These are phyloP conservation scores for Penicillium goetzii DNA, from an alignment of 495 filamentous ascomycete genomes.

Conservation along the genomic window DNA sequence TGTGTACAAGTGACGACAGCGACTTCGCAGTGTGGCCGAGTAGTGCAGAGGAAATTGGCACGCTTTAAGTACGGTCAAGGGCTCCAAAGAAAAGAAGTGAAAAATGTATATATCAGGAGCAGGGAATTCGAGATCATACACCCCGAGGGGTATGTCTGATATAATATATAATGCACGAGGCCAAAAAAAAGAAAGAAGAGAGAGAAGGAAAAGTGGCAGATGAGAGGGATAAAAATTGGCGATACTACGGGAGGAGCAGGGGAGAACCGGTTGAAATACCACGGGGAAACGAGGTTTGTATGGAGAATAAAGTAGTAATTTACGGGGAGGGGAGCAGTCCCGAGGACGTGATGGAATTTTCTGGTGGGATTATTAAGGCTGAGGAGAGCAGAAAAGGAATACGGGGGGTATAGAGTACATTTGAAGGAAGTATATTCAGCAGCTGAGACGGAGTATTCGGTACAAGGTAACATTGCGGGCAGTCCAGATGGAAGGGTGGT, in stretches of 20 bases:
- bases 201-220: conserved; percentile 19
- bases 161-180: conserved; percentile 7
- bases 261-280: conserved; percentile 31
- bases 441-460: not conserved
- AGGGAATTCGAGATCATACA: conserved; percentile 15
- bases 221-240: conserved; percentile 30
- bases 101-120: not conserved
- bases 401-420: not conserved
- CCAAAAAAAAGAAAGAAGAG: conserved; percentile 12
- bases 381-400: conserved; percentile 6
- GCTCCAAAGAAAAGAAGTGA: not conserved
- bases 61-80: conserved; percentile 2
- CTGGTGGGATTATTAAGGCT: conserved; percentile 25
- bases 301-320: conserved; percentile 2
- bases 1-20: conserved; percentile 39
- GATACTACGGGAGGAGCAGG: conserved; percentile 29
- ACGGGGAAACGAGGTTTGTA: conserved; percentile 23
- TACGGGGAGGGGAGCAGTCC: conserved; percentile 14
- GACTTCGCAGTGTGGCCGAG: conserved; percentile 19
- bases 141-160: conserved; percentile 11
- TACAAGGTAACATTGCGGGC: not conserved
- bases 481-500: not conserved
- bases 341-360: conserved; percentile 12
- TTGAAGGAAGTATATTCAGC: not conserved
- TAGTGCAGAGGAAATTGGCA: not conserved